Percentiles rank a stretch among this genome's conserved stretches.
These are phyloP conservation scores for Coemansia sp. DNA, from an alignment of 192 early-diverging fungal species.

Conservation along the genomic window DNA sequence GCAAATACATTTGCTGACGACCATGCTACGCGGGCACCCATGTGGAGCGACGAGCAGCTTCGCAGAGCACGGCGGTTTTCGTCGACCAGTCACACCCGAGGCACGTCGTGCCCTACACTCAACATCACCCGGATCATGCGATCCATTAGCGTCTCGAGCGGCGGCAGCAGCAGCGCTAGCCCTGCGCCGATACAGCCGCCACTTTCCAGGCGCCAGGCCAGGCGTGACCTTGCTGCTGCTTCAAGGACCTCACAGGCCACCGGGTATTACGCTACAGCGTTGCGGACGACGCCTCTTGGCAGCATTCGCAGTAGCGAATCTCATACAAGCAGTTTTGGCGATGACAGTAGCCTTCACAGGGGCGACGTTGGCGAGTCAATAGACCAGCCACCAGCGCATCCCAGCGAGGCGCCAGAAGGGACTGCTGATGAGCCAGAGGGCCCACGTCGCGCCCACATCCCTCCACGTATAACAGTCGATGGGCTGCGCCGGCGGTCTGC, in stretches of 20 bases:
- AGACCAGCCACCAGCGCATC: too few relatives aligned
- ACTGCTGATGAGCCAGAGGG: too few relatives aligned
- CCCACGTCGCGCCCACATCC: neutral
- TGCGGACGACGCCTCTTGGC: neutral
- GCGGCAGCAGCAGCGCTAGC: constrained; percentile 12
- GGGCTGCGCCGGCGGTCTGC: constrained; percentile 40
- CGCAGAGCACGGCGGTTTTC: constrained; percentile 23
- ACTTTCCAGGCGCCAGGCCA: constrained; percentile 1
- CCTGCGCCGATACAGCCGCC: neutral
- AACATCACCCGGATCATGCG: constrained; percentile 48
- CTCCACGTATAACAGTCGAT: neutral
- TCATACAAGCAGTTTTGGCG: neutral
- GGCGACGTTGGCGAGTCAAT: too few relatives aligned
- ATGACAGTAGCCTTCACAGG: too few relatives aligned
- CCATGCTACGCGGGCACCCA: too few relatives aligned
- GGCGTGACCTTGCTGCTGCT: constrained; percentile 4
- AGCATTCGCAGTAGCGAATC: neutral
- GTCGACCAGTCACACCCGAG: constrained; percentile 35
- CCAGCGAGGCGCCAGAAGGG: neutral
- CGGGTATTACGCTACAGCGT: neutral
- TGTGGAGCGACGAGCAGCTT: constrained; percentile 34
- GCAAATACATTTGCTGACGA: neutral
- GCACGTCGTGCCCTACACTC: constrained; percentile 37
- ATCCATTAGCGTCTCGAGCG: constrained; percentile 40
- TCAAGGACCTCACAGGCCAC: neutral